Percentiles rank a stretch among this genome's conserved stretches.
These are phyloP conservation scores for Yamadazyma atlantica DNA, from an alignment of 1,139 yeast genomes.

Conservation along the genomic window DNA sequence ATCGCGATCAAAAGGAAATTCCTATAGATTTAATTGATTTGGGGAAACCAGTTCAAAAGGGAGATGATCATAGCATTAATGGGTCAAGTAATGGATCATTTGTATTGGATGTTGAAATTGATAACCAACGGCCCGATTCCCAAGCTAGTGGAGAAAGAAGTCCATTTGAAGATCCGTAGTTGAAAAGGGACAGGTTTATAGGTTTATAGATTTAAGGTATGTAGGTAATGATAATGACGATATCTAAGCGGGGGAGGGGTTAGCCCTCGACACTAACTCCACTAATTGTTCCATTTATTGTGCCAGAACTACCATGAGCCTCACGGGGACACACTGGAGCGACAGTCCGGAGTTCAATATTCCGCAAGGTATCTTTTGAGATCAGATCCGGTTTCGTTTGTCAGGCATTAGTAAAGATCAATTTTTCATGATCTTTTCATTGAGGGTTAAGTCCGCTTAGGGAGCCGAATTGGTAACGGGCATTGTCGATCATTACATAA, in stretches of 20 bases:
- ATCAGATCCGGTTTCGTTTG: too few relatives aligned
- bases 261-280: too few relatives aligned
- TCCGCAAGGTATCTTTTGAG: background rate
- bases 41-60: constrained; percentile 13
- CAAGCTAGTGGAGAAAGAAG: constrained; percentile 21
- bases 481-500: too few relatives aligned
- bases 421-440: background rate
- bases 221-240: background rate
- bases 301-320: background rate
- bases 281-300: constrained; percentile 1
- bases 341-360: constrained; percentile 1
- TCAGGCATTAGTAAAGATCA: too few relatives aligned
- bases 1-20: constrained; percentile 7
- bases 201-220: too few relatives aligned
- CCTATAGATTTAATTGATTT: constrained; percentile 16
- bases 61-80: constrained; percentile 6
- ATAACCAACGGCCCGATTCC: constrained; percentile 17
- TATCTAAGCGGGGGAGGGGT: background rate
- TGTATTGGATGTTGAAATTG: constrained; percentile 38
- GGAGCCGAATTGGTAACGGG: too few relatives aligned
- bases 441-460: too few relatives aligned
- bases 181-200: too few relatives aligned
- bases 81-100: constrained; percentile 28
- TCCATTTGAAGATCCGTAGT: constrained; percentile 34
- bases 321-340: too few relatives aligned